phyloP scores from a whole-genome alignment of 768 basidiomycete species.

The Auricularia heimuer region DNA sequence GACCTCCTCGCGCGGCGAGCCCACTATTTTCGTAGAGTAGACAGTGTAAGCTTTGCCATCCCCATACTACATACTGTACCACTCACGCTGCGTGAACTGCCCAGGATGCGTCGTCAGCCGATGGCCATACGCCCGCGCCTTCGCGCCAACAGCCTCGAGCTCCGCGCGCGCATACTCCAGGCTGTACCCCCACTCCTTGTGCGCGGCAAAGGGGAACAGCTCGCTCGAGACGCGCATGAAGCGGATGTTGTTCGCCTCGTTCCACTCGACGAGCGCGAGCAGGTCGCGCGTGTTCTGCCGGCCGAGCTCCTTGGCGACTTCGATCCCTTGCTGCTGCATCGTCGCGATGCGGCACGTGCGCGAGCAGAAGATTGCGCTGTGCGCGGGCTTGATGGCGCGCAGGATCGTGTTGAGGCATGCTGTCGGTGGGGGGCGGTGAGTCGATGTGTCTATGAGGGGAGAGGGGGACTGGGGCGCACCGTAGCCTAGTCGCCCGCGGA shows the following conservation, averaged over 20 bases:
- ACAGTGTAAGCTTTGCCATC: neutral
- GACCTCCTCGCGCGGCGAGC: conserved; percentile 67
- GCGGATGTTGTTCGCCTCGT: conserved; percentile 75
- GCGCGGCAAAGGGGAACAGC: conserved; percentile 89
- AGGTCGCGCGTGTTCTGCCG: conserved; percentile 67
- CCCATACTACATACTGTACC: too few species aligned
- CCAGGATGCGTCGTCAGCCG: conserved; percentile 83
- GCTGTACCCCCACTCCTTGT: conserved; percentile 68
- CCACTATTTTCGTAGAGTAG: conserved; percentile 33
- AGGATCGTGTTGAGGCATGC: conserved; percentile 83
- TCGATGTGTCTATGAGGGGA: neutral
- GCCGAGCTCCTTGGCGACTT: conserved; percentile 75
- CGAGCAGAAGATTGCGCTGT: conserved; percentile 53
- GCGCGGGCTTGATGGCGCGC: conserved; percentile 50
- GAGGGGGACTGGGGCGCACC: neutral
- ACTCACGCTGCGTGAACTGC: conserved; percentile 54
- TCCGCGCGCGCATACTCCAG: conserved; percentile 61
- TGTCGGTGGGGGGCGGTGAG: conserved; percentile 36
- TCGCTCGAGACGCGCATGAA: conserved; percentile 86
- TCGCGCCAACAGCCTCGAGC: conserved; percentile 46
- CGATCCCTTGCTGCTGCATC: conserved; percentile 69
- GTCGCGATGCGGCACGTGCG: conserved; percentile 54
- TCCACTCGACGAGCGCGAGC: conserved; percentile 75
- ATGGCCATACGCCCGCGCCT: conserved; percentile 64
- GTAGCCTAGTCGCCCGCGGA: conserved; percentile 52